Conservation (phyloP, 2,329 filamentous ascomycete genomes). For the Diaporthe velutina region DNA sequence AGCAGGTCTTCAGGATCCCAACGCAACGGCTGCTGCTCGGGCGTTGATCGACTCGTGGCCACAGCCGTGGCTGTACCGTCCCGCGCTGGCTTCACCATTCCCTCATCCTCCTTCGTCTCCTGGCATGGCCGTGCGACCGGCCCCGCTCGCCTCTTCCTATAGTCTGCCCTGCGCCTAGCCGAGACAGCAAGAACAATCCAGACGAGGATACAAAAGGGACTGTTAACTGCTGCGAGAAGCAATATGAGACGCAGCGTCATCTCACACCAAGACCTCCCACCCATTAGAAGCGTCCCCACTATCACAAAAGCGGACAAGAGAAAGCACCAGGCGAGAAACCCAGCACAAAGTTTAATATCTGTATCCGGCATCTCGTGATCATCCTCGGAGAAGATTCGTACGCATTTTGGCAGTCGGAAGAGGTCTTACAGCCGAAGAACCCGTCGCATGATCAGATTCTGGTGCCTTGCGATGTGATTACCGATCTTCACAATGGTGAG, state of each 20-base stretch:
- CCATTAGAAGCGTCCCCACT: neutral
- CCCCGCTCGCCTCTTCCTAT: neutral
- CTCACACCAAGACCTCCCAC: neutral
- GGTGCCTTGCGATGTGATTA: neutral
- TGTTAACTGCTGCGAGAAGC: neutral
- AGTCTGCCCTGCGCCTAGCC: neutral
- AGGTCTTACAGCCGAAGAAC: neutral
- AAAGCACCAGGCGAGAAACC: neutral
- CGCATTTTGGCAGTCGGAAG: neutral
- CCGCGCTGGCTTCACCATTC: neutral
- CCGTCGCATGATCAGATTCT: neutral
- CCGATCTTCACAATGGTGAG: neutral
- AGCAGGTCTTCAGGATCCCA: neutral
- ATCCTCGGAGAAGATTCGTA: neutral
- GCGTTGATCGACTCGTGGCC: neutral
- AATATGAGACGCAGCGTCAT: neutral
- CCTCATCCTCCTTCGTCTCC: neutral
- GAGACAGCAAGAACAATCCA: slow-evolving; percentile 7
- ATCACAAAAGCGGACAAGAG: neutral
- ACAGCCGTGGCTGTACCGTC: neutral
- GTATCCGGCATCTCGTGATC: neutral
- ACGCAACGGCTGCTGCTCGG: neutral
- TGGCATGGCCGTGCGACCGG: neutral
- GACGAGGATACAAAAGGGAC: neutral
- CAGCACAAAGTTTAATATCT: neutral